Percentiles rank a stretch among this genome's conserved stretches.
phyloP scores from a whole-genome alignment of 2,329 filamentous ascomycete species.

The Epicoccum sorghinum region DNA sequence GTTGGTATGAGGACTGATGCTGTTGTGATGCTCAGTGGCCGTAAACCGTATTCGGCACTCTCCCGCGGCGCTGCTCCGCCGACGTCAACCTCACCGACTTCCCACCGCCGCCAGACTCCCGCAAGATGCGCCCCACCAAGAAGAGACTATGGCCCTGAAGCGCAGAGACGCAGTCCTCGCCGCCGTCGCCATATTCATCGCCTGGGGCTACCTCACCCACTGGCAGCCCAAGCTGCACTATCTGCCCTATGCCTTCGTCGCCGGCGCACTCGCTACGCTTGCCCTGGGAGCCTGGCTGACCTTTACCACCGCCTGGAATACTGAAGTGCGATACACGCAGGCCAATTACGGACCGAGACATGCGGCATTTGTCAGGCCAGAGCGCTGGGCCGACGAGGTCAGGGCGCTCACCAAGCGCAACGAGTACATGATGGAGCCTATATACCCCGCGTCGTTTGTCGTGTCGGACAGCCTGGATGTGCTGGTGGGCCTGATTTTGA shows the following conservation, averaged over 20 bases:
- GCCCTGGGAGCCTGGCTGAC: conserved; percentile 64
- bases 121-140: conserved; percentile 47
- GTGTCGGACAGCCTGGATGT: conserved; percentile 82
- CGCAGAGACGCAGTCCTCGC: conserved; percentile 71
- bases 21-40: too few species aligned
- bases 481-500: conserved; percentile 74
- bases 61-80: conserved; percentile 5
- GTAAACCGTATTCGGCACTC: too few species aligned
- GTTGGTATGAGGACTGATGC: too few species aligned
- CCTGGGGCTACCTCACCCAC: conserved; percentile 85
- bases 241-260: conserved; percentile 80
- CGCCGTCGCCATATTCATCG: conserved; percentile 74
- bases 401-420: conserved; percentile 69
- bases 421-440: conserved; percentile 67
- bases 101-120: conserved; percentile 14
- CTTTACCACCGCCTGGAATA: conserved; percentile 61
- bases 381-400: conserved; percentile 73
- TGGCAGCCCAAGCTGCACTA: conserved; percentile 85
- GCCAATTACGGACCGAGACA: conserved; percentile 49
- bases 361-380: conserved; percentile 65
- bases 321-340: conserved; percentile 50
- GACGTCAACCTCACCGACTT: conserved; percentile 18
- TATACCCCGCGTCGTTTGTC: conserved; percentile 77
- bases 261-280: conserved; percentile 66
- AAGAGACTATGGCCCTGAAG: conserved; percentile 71